These are phyloP conservation scores for Naematelia encephala DNA, from an alignment of 768 basidiomycete genomes.

Conservation along the genomic window DNA sequence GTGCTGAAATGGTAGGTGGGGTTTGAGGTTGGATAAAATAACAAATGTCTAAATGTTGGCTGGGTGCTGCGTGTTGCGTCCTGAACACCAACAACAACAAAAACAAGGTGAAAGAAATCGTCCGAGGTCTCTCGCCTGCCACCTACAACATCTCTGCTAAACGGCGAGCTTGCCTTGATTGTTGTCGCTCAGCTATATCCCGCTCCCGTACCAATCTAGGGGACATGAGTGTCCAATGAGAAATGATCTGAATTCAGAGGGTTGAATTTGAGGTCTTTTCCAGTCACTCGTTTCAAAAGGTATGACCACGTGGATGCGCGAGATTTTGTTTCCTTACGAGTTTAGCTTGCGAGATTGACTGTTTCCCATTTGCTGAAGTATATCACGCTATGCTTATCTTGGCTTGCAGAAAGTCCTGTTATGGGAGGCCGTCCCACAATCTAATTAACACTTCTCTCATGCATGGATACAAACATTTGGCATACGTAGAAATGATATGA, in stretches of 20 bases:
- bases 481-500: neutral
- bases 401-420: neutral
- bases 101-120: too few relatives aligned
- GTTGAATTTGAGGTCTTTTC: too few relatives aligned
- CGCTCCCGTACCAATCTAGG: conserved; percentile 43
- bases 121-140: too few relatives aligned
- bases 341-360: too few relatives aligned
- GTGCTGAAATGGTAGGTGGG: conserved; percentile 3
- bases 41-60: too few relatives aligned
- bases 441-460: neutral
- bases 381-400: neutral
- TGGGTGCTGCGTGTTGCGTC: too few relatives aligned
- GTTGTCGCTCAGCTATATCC: conserved; percentile 36
- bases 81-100: too few relatives aligned
- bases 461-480: neutral
- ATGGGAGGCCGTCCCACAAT: neutral
- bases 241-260: neutral
- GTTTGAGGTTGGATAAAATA: neutral
- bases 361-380: too few relatives aligned
- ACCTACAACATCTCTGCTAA: conserved; percentile 20
- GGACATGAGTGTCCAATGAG: conserved; percentile 33
- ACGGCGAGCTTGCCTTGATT: conserved; percentile 37
- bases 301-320: too few relatives aligned
- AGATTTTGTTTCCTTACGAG: too few relatives aligned
- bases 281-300: too few relatives aligned